Evolutionary conservation across 2,329 filamentous ascomycete species (phyloP), one percentile per base, ranked within the genome.

Genomic region (Fusarium tuaranense): DNA sequence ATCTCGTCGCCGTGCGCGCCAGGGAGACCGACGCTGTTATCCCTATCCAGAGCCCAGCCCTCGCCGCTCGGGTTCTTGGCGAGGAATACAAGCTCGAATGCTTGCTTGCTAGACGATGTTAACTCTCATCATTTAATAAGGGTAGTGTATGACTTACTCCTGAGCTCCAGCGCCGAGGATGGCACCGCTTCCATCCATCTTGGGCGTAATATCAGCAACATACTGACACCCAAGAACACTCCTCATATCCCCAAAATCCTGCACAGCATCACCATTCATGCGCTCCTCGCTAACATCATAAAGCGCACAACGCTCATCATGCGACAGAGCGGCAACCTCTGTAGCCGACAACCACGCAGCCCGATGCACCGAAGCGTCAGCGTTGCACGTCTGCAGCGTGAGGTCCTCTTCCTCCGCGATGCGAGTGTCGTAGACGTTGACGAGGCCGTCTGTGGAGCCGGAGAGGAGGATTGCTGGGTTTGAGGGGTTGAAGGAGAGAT

Each of bases 341-440:
- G 88, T 88, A 18, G 85, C 82, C 8, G 76, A 90, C 65, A 96
- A 85, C 83, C 95, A 95, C 7, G 91, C 92, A 16, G 93, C 91
- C 75, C 90, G 92, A 81, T 95, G 93, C 73, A 96, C 89, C 0
- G 93, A 94, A 38, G 92, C 90, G 41, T 90, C 88, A 79, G 94
- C 93, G 82, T 96, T 96, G 81, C 95, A 91, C 14, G 94, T 93
- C 82, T 95, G 93, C 68, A 93, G 86, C 22, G 95, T 85, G 1
- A 94, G 91, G 57, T 96, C 94, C 79, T 96, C 94, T 82, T 96
- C 94, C 75, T 94, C 92, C 20, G 86, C 83, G 68, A 94, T 88
- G 58, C 88, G 87, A 20, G 90, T 92, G 83, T 97, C 92, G 83
- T 93, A 94, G 55, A 96, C 86, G 79, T 93, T 95, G 77, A 96